Percentiles rank a stretch among this genome's conserved stretches.
These are phyloP conservation scores for Discostella stelligera DNA, from an alignment of 352 stramenopile genomes.

Conservation along the genomic window DNA sequence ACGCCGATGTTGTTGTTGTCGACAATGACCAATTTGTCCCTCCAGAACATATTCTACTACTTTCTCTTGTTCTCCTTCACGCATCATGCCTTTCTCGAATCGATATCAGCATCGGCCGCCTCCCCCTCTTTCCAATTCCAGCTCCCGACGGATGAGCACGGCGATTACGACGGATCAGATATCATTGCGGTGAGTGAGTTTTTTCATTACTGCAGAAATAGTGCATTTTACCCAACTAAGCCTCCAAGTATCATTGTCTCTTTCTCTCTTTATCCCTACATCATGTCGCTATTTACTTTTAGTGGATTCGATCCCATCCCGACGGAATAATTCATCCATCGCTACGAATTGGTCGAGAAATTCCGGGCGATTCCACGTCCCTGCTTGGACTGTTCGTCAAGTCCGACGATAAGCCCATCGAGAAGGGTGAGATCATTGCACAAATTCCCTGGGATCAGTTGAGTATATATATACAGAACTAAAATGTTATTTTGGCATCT, in stretches of 20 bases:
- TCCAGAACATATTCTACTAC: background rate
- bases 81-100: background rate
- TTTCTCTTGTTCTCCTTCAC: background rate
- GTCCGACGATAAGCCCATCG: constrained; percentile 21
- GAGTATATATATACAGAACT: background rate
- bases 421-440: constrained; percentile 44
- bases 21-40: background rate
- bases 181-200: constrained; percentile 32
- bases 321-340: constrained; percentile 40
- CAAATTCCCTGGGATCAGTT: constrained; percentile 42
- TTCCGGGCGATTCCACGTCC: constrained; percentile 35
- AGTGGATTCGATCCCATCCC: constrained; percentile 44
- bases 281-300: background rate
- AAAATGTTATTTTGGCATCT: too few relatives aligned
- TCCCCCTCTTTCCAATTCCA: background rate
- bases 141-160: constrained; percentile 43
- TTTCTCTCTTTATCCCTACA: background rate
- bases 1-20: too few relatives aligned
- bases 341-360: constrained; percentile 37
- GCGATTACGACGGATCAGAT: constrained; percentile 49
- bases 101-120: background rate
- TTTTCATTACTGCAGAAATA: background rate
- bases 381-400: constrained; percentile 45
- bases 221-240: background rate
- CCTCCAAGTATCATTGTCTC: background rate